Base-by-base conservation (phyloP, 2,329 filamentous ascomycete genomes). In the Colletotrichum sp. region DNA sequence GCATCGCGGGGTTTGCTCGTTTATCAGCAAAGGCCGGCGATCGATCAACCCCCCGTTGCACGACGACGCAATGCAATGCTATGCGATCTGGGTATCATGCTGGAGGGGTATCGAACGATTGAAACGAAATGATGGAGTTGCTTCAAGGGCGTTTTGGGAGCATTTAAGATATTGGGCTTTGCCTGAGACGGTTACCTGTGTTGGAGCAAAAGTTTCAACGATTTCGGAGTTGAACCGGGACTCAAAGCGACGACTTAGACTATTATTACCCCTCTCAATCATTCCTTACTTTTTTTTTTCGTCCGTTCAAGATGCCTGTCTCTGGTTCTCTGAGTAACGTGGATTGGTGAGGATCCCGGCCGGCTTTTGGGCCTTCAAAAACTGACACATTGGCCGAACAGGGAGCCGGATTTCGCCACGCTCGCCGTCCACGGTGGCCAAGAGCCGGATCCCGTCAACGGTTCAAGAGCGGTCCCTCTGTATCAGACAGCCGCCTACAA, bases 381-480 rank as follows among this genome's bases (percentile, higher is more conserved):
- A 60, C 52, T 76, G 61, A 71, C 72, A 67, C 34, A 30, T 43
- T 71, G 60, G 21, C 21, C 15, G 15, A 38, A 52, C n/a, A 76
- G 74, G 74, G 74, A 76, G 55, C 74, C 74, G 32, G 74, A 57
- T 30, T 76, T 76, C 66, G 66, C 74, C 65, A 82, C 34, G 81
- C 79, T 76, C 16, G 74, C 74, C 26, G 74, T 76, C 8, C 74
- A 76, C 55, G 74, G 74, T 9, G 74, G 95, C 77, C 95, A 98
- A 80, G 90, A 93, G 81, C 92, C 95, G 28, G 96, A 99, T 83
- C 87, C 94, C 28, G 85, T 93, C 4, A 98, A 96, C 77, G 96
- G 97, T 75, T 90, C 97, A 28, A 93, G 97, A 81, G 97, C 96
- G 67, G 96, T 98, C 9, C 97, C 97, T 69, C 98, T 99, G 83